Evolutionary conservation across 2,329 filamentous ascomycete species (phyloP), one percentile per base, ranked within the genome.

Genomic region (Neophaeococcomyces aloes): DNA sequence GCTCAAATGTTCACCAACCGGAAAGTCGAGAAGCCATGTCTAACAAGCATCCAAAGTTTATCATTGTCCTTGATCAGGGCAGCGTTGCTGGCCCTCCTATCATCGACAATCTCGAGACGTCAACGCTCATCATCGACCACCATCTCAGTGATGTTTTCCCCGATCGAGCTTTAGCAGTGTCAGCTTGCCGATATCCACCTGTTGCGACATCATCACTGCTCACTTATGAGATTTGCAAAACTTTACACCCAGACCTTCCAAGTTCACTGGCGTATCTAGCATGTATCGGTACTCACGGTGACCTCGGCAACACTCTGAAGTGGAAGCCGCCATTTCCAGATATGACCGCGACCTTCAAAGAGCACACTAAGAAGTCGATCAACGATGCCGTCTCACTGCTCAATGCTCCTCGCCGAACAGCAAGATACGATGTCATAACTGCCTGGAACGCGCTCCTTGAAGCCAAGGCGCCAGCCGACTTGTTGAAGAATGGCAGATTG

Each of bases 301-400:
- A 83, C 49, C 65, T 83, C 0, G 79, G 79, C 11, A 80, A 73
- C 30, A 70, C 70, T 0, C 49, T 82, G 13, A 82, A 81, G 56
- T 83, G 79, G 79, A 63, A 74, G 17, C 68, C 71, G 0, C 79
- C 79, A 0, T 82, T 83, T 49, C 79, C 79, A 1, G 74, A 81
- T 48, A 81, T 83, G 76, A 67, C 64, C 14, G 58, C 66, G 1
- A 72, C 72, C 0, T 75, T 83, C 52, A 81, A 80, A 52, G 62
- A 58, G 11, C 67, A 79, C 53, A 75, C 75, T 0, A 82, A 78
- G 52, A 81, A 77, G 50, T 61, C 70, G 0, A 59, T 83, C 42
- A 81, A 79, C 47, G 72, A 77, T 11, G 76, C 77, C 2, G 76
- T 82, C 0, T 72, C 75, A 0, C 67, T 79, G 1, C 65, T 83